Base-by-base conservation (phyloP, 1,139 yeast genomes). In the Sugiyamaella sp. region DNA sequence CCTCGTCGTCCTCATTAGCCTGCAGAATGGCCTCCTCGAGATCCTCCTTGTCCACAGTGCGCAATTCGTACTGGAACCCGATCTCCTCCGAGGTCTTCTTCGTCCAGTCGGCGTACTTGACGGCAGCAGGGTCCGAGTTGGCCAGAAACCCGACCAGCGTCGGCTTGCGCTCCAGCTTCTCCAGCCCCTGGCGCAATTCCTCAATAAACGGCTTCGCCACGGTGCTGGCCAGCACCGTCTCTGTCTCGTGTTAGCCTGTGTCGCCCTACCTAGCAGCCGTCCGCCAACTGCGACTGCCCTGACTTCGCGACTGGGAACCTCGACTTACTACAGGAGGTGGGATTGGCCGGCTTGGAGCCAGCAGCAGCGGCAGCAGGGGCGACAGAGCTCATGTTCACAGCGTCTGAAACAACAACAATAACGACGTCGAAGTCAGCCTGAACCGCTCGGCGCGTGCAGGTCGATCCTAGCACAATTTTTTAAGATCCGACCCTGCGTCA, bases 31-130 rank as follows among this genome's bases (percentile, higher is more conserved):
- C 85, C 60, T 85, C 90, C 70, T 93, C 99, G 58, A 93, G 77
- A 38, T 85, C 87, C 63, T 93, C 96, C 69, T 87, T 89, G 61
- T 80, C 82, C 9, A 86, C 84, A 59, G 79, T 78, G 49, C 89
- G 75, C 60, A 95, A 74, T 67, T 90, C 93, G 68, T 89, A 93
- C 29, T 80, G 75, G 73, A 93, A 90, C 0, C 99, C 99, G 53
- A 89, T 74, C 17, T 86, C 83, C 64, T 83, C 86, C 60, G 96
- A 85, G 0, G 98, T 91, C 70, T 89, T 91, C 33, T 86, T 88
- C 0, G 99, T 93, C 97, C 97, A 93, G 52, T 84, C 84, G 44
- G 99, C 99, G 69, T 93, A 93, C 87, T 86, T 86, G 66, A 80
- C 80, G 2, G 97, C 98, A 8, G 98, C 97, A 1, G 98, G 98